Evolutionary conservation across 805 yeast species (phyloP).

Genomic region (Ascoidea tarda): DNA sequence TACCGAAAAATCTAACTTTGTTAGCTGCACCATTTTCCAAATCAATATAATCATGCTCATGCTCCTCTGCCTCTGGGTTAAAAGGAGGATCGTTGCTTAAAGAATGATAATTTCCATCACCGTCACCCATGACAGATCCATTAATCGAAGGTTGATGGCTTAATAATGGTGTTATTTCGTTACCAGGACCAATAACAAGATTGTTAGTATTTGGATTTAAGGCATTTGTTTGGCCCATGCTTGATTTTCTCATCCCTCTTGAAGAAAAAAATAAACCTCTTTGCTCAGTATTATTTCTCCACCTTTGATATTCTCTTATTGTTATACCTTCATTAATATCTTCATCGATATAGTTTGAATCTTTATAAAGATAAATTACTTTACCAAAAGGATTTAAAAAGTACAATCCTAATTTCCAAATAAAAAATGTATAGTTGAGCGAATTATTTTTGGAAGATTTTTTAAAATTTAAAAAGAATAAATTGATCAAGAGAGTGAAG

Average conservation of each 20-base stretch:
- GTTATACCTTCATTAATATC: constrained; percentile 85
- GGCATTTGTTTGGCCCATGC: constrained; percentile 15
- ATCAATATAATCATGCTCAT: constrained; percentile 13
- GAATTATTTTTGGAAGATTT: constrained; percentile 27
- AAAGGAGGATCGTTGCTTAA: neutral
- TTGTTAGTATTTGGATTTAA: neutral
- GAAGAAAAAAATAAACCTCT: constrained; percentile 59
- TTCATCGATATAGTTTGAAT: constrained; percentile 69
- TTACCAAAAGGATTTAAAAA: constrained; percentile 82
- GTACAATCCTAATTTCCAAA: constrained; percentile 54
- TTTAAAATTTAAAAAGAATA: constrained; percentile 26
- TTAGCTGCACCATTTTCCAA: constrained; percentile 16
- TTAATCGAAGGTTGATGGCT: constrained; percentile 1
- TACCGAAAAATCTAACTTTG: constrained; percentile 56
- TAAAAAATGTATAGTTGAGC: constrained; percentile 45
- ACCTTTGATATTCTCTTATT: constrained; percentile 68
- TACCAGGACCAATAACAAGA: constrained; percentile 7
- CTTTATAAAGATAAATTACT: constrained; percentile 64
- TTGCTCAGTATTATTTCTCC: constrained; percentile 67
- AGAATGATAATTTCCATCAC: neutral
- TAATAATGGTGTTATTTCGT: constrained; percentile 2
- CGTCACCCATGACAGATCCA: neutral
- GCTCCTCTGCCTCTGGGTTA: neutral
- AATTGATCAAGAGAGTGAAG: constrained; percentile 27
- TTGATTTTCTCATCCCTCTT: neutral